Evolutionary conservation across 257 asterid genomes (phyloP).

Genomic region (Gentiana dahurica): DNA sequence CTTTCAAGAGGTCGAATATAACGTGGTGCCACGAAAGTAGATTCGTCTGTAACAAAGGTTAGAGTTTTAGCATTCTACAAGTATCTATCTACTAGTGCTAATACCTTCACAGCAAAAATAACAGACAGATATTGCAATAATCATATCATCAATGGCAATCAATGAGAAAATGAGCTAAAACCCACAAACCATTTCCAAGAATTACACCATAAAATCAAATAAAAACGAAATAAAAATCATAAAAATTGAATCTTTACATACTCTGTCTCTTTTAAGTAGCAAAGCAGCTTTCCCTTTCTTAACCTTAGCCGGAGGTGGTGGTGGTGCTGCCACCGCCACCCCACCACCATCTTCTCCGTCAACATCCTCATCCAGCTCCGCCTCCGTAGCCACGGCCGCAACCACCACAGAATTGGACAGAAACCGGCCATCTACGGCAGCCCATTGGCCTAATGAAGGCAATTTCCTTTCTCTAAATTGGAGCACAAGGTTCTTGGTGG

Average conservation of each 20-base stretch:
- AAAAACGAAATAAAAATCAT: background rate
- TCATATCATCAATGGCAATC: background rate
- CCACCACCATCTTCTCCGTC: slow-evolving; percentile 21
- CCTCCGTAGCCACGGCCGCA: slow-evolving; percentile 24
- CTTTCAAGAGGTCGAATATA: no score
- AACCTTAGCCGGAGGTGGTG: slow-evolving; percentile 42
- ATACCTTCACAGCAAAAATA: no score
- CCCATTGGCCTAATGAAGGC: slow-evolving; percentile 5
- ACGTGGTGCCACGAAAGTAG: no score
- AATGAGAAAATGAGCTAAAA: slow-evolving; percentile 1
- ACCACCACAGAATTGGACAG: slow-evolving; percentile 28
- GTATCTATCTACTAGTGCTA: no score
- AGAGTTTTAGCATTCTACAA: no score
- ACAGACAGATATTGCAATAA: no score
- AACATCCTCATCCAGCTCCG: slow-evolving; percentile 30
- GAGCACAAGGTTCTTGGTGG: slow-evolving; percentile 8
- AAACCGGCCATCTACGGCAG: slow-evolving; percentile 23
- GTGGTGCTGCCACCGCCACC: slow-evolving; percentile 21
- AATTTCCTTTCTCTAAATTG: slow-evolving; percentile 16
- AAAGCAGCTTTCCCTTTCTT: slow-evolving; percentile 93
- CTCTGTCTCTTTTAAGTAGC: slow-evolving; percentile 77
- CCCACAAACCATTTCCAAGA: background rate
- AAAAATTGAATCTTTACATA: slow-evolving; percentile 16
- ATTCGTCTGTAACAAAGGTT: no score
- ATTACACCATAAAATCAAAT: background rate